Base-by-base conservation (phyloP, 2,329 filamentous ascomycete species). In the Neofusicoccum parvum region DNA sequence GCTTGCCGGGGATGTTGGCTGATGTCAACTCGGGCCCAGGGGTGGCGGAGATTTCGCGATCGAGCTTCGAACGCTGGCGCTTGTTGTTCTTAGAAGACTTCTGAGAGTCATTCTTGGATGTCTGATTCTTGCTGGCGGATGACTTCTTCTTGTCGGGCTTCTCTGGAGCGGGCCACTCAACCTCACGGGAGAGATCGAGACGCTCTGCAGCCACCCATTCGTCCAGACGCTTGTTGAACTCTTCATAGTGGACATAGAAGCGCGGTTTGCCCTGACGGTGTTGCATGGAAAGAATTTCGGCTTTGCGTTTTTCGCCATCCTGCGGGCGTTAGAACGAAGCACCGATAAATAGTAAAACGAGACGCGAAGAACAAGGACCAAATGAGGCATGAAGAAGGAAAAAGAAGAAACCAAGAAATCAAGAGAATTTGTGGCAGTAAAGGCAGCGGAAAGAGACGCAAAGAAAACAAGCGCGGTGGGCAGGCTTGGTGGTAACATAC, bases 221-320 rank as follows among this genome's bases (percentile, higher is more conserved):
- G 71, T 89, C 87, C 37, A 89, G 81, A 82, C 88, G 87, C 72
- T 98, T 98, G 81, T 98, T 98, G 86, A 97, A 98, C 74, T 96
- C 96, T 75, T 97, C 92, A 77, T 97, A 98, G 78, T 98, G 96
- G 73, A 96, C 96, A 79, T 97, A 97, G 75, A 94, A 97, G 64
- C 92, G 91, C 45, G 92, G 90, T 15, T 91, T 90, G 73, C 92
- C 94, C 78, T 96, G 96, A 23, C 92, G 91, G 67, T 94, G 92
- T 74, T 92, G 90, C 71, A 98, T 96, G 66, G 92, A 95, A n/a
- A 99, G 82, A 68, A 99, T 97, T 78, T 99, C 95, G 72, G 95
- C 95, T 80, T 95, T 93, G 72, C 95, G 90, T 68, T 91, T 86
- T 73, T 94, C 89, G 67, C 92, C 92, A 78, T 97, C 87, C 87